These are phyloP conservation scores for Ophiostoma pallidulum DNA, from an alignment of 2,329 filamentous ascomycete genomes.

Conservation along the genomic window DNA sequence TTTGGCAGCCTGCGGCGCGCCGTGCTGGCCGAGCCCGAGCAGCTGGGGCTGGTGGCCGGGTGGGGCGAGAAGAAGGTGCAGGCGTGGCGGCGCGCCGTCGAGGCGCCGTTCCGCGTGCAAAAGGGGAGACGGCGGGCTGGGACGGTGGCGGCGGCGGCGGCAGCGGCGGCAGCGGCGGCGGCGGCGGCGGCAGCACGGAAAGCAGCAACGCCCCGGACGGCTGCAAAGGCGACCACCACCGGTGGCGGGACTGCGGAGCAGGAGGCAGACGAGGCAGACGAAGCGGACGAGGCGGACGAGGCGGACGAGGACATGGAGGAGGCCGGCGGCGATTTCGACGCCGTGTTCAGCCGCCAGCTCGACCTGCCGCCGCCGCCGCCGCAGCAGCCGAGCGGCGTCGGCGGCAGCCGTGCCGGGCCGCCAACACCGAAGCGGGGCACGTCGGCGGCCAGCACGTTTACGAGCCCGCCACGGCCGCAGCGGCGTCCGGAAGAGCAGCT, in stretches of 20 bases:
- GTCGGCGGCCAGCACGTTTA: neutral
- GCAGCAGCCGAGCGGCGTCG: neutral
- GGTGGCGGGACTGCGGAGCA: too few relatives aligned
- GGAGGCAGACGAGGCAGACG: neutral
- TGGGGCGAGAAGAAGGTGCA: conserved; percentile 96
- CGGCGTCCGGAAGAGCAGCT: conserved; percentile 31
- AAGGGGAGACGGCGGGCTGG: conserved; percentile 48
- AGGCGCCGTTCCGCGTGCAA: conserved; percentile 73
- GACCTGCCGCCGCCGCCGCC: neutral
- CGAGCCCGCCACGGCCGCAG: conserved; percentile 10
- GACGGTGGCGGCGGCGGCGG: conserved; percentile 19
- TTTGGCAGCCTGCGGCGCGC: conserved; percentile 85
- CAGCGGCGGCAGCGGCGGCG: conserved; percentile 17
- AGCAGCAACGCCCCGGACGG: too few relatives aligned
- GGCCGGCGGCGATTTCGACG: conserved; percentile 3
- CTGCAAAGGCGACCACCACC: too few relatives aligned
- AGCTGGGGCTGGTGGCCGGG: conserved; percentile 73
- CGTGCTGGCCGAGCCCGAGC: conserved; percentile 78
- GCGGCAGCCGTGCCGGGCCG: conserved; percentile 23
- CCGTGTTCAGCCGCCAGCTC: conserved; percentile 5
- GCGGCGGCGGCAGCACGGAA: neutral
- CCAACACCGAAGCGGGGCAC: conserved; percentile 20
- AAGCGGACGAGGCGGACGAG: neutral
- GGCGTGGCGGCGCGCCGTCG: conserved; percentile 70
- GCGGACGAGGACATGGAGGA: neutral